Conservation (phyloP, 495 filamentous ascomycete species). For the Penicillium antarcticum region DNA sequence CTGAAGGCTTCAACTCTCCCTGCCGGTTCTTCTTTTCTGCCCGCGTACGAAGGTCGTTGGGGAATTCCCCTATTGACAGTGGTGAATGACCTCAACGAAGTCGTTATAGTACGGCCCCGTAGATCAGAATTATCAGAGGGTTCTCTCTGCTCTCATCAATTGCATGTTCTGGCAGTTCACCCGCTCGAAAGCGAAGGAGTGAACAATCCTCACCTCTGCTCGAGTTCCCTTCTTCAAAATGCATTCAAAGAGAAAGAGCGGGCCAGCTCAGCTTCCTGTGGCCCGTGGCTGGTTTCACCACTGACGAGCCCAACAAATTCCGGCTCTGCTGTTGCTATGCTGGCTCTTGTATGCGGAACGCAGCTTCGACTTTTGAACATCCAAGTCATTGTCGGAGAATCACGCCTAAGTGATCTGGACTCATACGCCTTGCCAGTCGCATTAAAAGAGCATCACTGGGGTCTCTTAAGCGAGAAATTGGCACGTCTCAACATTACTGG, state of each 20-base stretch:
- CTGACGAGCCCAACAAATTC: background rate
- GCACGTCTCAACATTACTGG: conserved; percentile 24
- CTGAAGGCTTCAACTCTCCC: conserved; percentile 19
- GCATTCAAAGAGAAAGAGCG: conserved; percentile 21
- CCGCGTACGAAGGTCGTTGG: conserved; percentile 35
- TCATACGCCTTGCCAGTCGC: background rate
- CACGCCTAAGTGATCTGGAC: background rate
- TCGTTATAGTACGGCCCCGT: conserved; percentile 27
- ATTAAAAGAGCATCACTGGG: conserved; percentile 17
- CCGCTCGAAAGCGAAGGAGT: conserved; percentile 9
- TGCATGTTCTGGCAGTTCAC: conserved; percentile 25
- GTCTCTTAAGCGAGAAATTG: background rate
- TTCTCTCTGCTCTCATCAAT: conserved; percentile 8
- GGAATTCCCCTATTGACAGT: conserved; percentile 35
- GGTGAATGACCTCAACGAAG: conserved; percentile 42
- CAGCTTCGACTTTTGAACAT: conserved; percentile 30
- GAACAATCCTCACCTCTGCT: conserved; percentile 11
- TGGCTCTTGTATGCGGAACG: conserved; percentile 29
- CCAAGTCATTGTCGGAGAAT: conserved; percentile 12
- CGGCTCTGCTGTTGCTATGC: conserved; percentile 16
- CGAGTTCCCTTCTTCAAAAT: conserved; percentile 28
- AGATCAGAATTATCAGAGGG: background rate
- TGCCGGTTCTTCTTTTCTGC: background rate
- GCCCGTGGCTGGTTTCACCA: conserved; percentile 33
- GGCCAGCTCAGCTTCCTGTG: conserved; percentile 27